These are phyloP conservation scores for Colletotrichum noveboracense DNA, from an alignment of 2,329 filamentous ascomycete species.

Conservation along the genomic window DNA sequence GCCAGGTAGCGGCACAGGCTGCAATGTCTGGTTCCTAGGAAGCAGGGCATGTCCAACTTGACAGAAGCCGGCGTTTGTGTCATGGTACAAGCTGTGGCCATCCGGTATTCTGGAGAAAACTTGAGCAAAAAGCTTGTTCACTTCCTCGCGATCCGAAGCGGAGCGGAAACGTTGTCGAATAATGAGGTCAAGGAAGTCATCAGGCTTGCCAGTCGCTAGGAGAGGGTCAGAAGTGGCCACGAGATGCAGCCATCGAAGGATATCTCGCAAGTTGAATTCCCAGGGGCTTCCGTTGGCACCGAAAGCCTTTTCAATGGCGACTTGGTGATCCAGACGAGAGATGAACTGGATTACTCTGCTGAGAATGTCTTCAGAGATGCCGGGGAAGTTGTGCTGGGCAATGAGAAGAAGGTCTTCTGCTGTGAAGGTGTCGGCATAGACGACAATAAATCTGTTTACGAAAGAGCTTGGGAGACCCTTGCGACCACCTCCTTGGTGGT, in stretches of 20 bases:
- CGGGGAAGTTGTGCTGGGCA: constrained; percentile 77
- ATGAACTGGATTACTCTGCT: constrained; percentile 78
- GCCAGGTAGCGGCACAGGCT: constrained; percentile 55
- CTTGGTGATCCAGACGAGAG: constrained; percentile 75
- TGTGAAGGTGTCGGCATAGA: constrained; percentile 91
- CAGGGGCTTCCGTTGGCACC: constrained; percentile 77
- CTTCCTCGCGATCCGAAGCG: constrained; percentile 66
- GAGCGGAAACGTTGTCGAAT: constrained; percentile 89
- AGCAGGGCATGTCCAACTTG: constrained; percentile 84
- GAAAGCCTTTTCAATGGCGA: constrained; percentile 64
- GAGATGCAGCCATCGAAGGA: constrained; percentile 84
- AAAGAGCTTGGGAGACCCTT: constrained; percentile 96
- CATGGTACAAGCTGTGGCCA: constrained; percentile 73
- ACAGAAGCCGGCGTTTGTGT: constrained; percentile 66
- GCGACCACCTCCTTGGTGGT: constrained; percentile 93
- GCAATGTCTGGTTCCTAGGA: constrained; percentile 59
- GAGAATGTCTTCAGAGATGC: constrained; percentile 63
- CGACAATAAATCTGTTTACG: constrained; percentile 97
- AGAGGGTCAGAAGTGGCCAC: constrained; percentile 65
- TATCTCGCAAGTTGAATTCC: constrained; percentile 95
- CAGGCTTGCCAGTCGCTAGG: constrained; percentile 62
- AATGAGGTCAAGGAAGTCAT: constrained; percentile 81
- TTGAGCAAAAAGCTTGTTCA: constrained; percentile 70
- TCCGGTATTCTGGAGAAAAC: constrained; percentile 62
- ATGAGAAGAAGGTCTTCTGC: constrained; percentile 83